phyloP scores from a whole-genome alignment of 164 flowering plant genomes.

The Sextonia rubra region DNA sequence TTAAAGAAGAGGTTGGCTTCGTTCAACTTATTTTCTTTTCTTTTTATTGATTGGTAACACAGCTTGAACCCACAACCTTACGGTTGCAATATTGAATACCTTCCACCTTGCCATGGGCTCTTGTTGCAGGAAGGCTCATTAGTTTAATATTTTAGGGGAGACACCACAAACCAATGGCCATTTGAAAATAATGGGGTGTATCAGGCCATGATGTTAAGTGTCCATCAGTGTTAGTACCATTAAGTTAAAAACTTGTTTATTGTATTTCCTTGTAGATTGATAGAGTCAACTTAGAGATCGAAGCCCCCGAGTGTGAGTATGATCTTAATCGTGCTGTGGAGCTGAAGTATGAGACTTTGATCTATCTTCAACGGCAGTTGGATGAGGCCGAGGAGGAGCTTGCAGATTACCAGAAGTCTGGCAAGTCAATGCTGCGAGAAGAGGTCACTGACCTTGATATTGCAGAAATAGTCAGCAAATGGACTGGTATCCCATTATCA shows the following conservation, averaged over 20 bases:
- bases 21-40: background rate
- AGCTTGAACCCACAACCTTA: too few relatives aligned
- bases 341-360: slow-evolving; percentile 85
- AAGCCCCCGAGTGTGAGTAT: slow-evolving; percentile 94
- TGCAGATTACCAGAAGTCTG: slow-evolving; percentile 60
- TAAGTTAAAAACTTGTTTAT: background rate
- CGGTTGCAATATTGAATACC: too few relatives aligned
- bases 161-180: too few relatives aligned
- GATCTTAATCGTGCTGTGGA: slow-evolving; percentile 91
- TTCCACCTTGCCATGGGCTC: too few relatives aligned
- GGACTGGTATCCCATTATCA: slow-evolving; percentile 95
- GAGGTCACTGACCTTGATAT: slow-evolving; percentile 93
- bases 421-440: slow-evolving; percentile 74
- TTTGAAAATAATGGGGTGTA: too few relatives aligned
- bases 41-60: too few relatives aligned
- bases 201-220: too few relatives aligned
- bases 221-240: too few relatives aligned
- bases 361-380: slow-evolving; percentile 74
- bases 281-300: slow-evolving; percentile 89
- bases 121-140: too few relatives aligned
- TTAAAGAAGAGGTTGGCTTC: slow-evolving; percentile 79
- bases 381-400: slow-evolving; percentile 84
- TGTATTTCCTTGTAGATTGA: slow-evolving; percentile 51
- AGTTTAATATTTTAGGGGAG: too few relatives aligned
- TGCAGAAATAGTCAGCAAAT: slow-evolving; percentile 83